These are phyloP conservation scores for Leishmania braziliensis DNA, from an alignment of 208 protist species.

Conservation along the genomic window DNA sequence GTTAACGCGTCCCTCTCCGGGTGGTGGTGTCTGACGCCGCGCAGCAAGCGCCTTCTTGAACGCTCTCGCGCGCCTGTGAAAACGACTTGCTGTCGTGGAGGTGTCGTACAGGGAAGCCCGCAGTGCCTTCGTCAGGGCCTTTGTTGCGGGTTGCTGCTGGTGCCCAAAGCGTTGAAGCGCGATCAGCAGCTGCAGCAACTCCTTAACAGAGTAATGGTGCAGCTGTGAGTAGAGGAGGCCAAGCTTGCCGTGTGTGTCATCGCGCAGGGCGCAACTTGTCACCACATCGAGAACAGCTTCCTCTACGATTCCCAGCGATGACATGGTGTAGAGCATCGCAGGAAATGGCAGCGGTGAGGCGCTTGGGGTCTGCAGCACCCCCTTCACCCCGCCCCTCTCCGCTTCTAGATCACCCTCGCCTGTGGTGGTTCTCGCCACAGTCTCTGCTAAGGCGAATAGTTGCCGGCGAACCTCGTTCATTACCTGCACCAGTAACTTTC, in stretches of 20 bases:
- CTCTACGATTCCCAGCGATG: conserved; percentile 56
- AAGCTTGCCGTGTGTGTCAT: neutral
- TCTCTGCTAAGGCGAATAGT: conserved; percentile 27
- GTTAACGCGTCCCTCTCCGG: neutral
- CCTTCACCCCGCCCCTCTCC: neutral
- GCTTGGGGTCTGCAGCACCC: neutral
- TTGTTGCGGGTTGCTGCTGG: conserved; percentile 55
- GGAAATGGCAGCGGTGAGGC: conserved; percentile 36
- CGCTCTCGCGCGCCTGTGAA: conserved; percentile 11
- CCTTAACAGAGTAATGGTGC: conserved; percentile 28
- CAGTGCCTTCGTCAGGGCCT: conserved; percentile 25
- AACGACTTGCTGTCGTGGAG: conserved; percentile 4
- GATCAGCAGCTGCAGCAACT: conserved; percentile 54
- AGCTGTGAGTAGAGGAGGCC: conserved; percentile 52
- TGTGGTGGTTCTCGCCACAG: neutral
- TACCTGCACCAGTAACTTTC: conserved; percentile 57
- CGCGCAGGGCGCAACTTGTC: conserved; percentile 8
- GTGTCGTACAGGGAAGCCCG: conserved; percentile 19
- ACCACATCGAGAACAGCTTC: conserved; percentile 52
- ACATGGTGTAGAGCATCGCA: conserved; percentile 55
- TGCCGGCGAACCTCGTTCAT: conserved; percentile 56
- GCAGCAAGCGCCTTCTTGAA: conserved; percentile 14
- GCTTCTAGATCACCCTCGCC: neutral
- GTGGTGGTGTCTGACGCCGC: neutral
- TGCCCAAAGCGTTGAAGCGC: conserved; percentile 78